Percentiles rank a stretch among this genome's conserved stretches.
Conservation (phyloP, 2,329 filamentous ascomycete genomes). For the Sporothrix dimorphospora region DNA sequence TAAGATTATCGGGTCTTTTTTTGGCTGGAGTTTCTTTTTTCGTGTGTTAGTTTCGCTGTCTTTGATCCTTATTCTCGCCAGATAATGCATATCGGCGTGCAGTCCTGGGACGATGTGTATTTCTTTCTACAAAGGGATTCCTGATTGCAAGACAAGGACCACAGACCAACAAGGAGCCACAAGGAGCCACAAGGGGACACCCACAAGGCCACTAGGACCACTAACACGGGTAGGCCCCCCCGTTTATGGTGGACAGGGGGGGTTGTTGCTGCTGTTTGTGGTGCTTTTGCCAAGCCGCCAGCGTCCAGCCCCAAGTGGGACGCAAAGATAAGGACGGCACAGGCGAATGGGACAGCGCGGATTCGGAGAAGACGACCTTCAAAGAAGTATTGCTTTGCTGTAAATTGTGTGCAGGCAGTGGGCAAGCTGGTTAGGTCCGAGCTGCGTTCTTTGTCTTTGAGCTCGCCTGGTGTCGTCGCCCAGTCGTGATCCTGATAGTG, state of each 20-base stretch:
- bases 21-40: neutral
- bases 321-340: slow-evolving; percentile 31
- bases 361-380: slow-evolving; percentile 1
- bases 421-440: neutral
- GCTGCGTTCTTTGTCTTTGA: slow-evolving; percentile 4
- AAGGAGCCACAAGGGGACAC: neutral
- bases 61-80: slow-evolving; percentile 1
- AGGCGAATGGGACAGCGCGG: slow-evolving; percentile 32
- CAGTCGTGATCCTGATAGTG: neutral
- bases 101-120: slow-evolving; percentile 25
- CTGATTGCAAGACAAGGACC: slow-evolving; percentile 11
- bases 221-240: slow-evolving; percentile 18
- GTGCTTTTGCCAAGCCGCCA: slow-evolving; percentile 32
- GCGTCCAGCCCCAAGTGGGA: slow-evolving; percentile 30
- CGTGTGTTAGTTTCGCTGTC: neutral
- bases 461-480: neutral
- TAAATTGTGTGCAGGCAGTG: neutral
- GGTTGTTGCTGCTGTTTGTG: neutral
- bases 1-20: slow-evolving; percentile 15
- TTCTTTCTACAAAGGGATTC: slow-evolving; percentile 27
- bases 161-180: neutral
- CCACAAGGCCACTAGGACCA: neutral
- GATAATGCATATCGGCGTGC: slow-evolving; percentile 23
- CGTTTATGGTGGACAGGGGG: slow-evolving; percentile 4
- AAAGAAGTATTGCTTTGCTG: neutral